A percentile compares a stretch with the other conserved stretches of the same genome.
These are phyloP conservation scores for Penicillium chermesinum DNA, from an alignment of 495 filamentous ascomycete species.

Conservation along the genomic window DNA sequence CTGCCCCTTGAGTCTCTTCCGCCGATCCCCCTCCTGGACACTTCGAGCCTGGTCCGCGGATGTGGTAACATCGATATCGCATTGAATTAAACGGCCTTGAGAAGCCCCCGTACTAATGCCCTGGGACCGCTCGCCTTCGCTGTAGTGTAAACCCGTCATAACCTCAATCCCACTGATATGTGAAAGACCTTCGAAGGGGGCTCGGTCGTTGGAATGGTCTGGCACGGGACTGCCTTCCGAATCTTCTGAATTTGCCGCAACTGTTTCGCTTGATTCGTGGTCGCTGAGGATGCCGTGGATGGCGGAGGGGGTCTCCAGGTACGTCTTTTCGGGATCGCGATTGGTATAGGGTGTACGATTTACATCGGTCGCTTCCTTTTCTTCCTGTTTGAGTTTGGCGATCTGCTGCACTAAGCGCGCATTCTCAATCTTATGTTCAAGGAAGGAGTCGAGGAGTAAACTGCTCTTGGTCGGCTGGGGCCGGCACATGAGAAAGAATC, in stretches of 20 bases:
- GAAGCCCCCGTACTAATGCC: conserved; percentile 83
- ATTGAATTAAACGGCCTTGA: conserved; percentile 74
- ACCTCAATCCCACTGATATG: conserved; percentile 90
- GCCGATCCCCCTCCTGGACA: conserved; percentile 63
- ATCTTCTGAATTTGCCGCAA: conserved; percentile 61
- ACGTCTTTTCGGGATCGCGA: conserved; percentile 4
- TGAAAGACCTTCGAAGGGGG: conserved; percentile 64
- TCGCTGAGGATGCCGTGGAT: conserved; percentile 17
- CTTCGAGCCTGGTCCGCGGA: conserved; percentile 55
- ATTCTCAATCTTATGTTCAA: conserved; percentile 98
- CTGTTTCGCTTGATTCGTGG: conserved; percentile 46
- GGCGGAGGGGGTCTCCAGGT: conserved; percentile 2
- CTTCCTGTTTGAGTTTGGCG: conserved; percentile 77
- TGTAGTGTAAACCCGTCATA: conserved; percentile 83
- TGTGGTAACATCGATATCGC: conserved; percentile 81
- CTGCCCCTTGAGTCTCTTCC: conserved; percentile 91
- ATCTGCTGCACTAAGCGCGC: conserved; percentile 81
- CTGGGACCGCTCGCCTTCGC: conserved; percentile 81
- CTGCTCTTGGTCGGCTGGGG: conserved; percentile 89
- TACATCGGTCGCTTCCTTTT: conserved; percentile 66
- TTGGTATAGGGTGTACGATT: conserved; percentile 9
- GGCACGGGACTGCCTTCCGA: conserved; percentile 60
- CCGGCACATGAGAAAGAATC: conserved; percentile 89
- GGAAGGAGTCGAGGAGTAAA: conserved; percentile 79
- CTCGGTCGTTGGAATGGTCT: conserved; percentile 66